These are phyloP conservation scores for Cytospora paraplurivora DNA, from an alignment of 2,329 filamentous ascomycete genomes.

Conservation along the genomic window DNA sequence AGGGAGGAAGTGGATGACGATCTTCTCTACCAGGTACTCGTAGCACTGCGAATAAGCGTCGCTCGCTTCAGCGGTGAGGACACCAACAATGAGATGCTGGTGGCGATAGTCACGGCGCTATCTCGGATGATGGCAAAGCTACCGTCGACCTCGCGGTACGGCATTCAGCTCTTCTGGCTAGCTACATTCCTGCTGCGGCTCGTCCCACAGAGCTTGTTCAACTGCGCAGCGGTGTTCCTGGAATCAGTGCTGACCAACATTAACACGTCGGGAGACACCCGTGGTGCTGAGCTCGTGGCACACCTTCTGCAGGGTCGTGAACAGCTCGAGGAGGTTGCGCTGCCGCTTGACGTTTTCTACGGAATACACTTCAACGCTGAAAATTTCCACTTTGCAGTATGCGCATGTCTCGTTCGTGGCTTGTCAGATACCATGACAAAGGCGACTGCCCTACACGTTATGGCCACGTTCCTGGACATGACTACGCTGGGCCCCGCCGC, in stretches of 20 bases:
- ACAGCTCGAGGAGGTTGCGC: constrained; percentile 63
- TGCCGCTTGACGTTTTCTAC: constrained; percentile 65
- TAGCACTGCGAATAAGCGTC: constrained; percentile 66
- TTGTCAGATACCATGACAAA: constrained; percentile 65
- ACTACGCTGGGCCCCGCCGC: constrained; percentile 42
- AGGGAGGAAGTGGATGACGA: constrained; percentile 74
- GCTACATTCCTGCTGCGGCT: constrained; percentile 67
- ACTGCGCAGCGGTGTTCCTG: constrained; percentile 65
- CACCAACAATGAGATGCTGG: constrained; percentile 66
- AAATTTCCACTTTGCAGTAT: constrained; percentile 68
- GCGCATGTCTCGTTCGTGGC: constrained; percentile 64
- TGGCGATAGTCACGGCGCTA: constrained; percentile 66
- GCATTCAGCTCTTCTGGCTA: constrained; percentile 70
- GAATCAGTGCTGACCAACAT: constrained; percentile 68
- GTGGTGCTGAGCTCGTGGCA: constrained; percentile 59
- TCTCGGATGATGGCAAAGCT: constrained; percentile 74
- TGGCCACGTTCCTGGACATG: constrained; percentile 64
- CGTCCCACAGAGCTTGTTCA: constrained; percentile 64
- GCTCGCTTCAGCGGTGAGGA: constrained; percentile 63
- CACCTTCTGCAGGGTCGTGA: constrained; percentile 62
- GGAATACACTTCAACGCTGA: constrained; percentile 66
- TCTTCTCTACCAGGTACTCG: constrained; percentile 69
- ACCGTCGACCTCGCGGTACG: constrained; percentile 66
- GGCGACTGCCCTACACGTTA: constrained; percentile 58
- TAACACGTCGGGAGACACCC: constrained; percentile 60